Evolutionary conservation across 768 basidiomycete species (phyloP), one percentile per base, ranked within the genome.

Genomic region (Pleurotus djamor): DNA sequence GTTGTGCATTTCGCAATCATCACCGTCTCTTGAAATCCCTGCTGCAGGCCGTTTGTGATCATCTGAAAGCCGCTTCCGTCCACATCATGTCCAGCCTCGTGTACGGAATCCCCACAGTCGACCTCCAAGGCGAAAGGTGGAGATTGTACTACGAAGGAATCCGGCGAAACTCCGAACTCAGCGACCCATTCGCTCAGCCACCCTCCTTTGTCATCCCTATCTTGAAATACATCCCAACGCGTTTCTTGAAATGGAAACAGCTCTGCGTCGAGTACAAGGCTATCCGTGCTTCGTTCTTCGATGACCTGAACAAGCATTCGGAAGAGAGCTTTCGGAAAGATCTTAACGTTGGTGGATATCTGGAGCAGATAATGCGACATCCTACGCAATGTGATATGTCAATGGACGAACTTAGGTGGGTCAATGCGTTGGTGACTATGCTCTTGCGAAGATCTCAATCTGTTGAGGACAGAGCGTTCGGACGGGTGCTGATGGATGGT

Each of bases 191-290:
- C n/a, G 68, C 72, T n/a, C 65, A 71, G 48, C 73, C 75, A 4
- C 75, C 75, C 5, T 60, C 76, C 5, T 75, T 76, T 52, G 41
- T 71, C n/a, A 58, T 76, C 37, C 73, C 75, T 2, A 59, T 73
- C 33, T 62, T 76, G 9, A 64, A 64, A 28, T 64, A 69, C 44
- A 64, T 76, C 2, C 75, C 75, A 4, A 72, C 69, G 49, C 65
- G 73, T 3, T 76, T 65, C 64, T 73, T 73, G 4, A 56, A 64
- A 7, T 76, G 75, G 75, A 76, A 76, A 61, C 55, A 45, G 1
- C 54, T 68, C 6, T 64, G 62, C 28, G 62, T 59, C 17, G 62
- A 69, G 33, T 59, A 65, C 10, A 59, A 68, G 8, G 52, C 32
- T 1, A 48, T 70, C 16, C 75, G 75, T 49, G 65, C 67, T 14